Conservation (phyloP, 208 protist species). For the Crithidia bombi region DNA sequence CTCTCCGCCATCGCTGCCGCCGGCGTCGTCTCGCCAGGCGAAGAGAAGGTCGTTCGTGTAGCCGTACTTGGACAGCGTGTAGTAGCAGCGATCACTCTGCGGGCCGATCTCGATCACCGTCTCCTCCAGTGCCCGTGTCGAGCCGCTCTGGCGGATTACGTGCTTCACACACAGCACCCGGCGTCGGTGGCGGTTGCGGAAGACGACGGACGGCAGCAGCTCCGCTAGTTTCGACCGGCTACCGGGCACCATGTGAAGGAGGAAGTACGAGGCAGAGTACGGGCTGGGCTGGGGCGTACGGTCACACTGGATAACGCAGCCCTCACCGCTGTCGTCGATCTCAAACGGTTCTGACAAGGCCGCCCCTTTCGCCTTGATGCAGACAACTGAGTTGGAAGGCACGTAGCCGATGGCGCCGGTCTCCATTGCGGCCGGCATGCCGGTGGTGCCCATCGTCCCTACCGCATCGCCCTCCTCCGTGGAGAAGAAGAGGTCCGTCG, state of each 20-base stretch:
- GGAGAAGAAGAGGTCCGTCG: constrained; percentile 32
- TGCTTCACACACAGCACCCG: constrained; percentile 34
- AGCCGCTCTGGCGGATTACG: constrained; percentile 23
- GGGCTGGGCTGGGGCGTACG: constrained; percentile 13
- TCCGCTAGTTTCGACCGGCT: constrained; percentile 19
- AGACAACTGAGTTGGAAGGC: constrained; percentile 22
- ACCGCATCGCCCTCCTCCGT: constrained; percentile 29
- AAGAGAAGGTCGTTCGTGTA: constrained; percentile 51
- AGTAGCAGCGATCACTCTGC: constrained; percentile 23
- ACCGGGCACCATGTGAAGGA: constrained; percentile 19
- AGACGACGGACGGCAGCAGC: constrained; percentile 34
- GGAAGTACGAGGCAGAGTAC: constrained; percentile 25
- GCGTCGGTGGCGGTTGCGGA: constrained; percentile 29
- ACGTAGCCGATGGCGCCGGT: constrained; percentile 30
- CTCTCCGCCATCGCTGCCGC: background rate
- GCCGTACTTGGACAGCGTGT: constrained; percentile 43
- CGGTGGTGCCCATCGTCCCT: constrained; percentile 27
- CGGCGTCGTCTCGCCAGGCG: constrained; percentile 19
- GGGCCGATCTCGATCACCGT: constrained; percentile 20
- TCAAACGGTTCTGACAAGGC: constrained; percentile 36
- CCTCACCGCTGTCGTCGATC: constrained; percentile 31
- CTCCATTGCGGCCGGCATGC: constrained; percentile 13
- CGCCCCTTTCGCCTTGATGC: constrained; percentile 29
- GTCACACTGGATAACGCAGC: constrained; percentile 36
- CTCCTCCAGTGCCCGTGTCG: constrained; percentile 21